Evolutionary conservation across 768 basidiomycete genomes (phyloP).

Genomic region (Podaxis sp.): DNA sequence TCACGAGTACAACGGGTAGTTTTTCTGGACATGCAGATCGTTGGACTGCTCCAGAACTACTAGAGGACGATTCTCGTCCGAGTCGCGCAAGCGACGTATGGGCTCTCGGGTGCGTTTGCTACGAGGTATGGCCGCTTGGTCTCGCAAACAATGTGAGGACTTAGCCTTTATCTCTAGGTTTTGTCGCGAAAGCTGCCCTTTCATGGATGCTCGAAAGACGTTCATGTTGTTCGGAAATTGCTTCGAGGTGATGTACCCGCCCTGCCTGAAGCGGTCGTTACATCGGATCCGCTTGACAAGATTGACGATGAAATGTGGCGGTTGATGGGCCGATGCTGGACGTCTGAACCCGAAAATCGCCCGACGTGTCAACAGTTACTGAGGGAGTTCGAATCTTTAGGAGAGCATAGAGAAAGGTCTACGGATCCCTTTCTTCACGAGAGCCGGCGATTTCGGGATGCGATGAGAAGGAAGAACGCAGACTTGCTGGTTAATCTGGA

Average conservation of each 20-base stretch:
- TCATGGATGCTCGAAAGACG: neutral
- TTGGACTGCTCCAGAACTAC: slow-evolving; percentile 21
- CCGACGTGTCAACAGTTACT: neutral
- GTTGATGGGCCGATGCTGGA: neutral
- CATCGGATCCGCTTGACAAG: neutral
- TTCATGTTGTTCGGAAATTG: neutral
- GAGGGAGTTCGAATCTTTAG: neutral
- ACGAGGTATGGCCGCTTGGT: slow-evolving; percentile 14
- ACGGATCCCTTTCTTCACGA: neutral
- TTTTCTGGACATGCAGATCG: slow-evolving; percentile 7
- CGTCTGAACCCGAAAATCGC: neutral
- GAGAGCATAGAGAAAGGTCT: neutral
- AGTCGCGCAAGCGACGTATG: slow-evolving; percentile 18
- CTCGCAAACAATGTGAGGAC: neutral
- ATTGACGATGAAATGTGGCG: neutral
- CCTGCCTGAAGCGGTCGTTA: neutral
- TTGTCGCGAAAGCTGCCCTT: neutral
- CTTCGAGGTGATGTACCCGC: neutral
- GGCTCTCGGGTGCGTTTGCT: slow-evolving; percentile 19
- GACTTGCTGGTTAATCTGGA: neutral
- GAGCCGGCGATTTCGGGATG: neutral
- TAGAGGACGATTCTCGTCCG: neutral
- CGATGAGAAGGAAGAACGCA: neutral
- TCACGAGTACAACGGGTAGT: neutral
- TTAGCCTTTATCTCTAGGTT: neutral